A percentile compares a stretch with the other conserved stretches of the same genome.
Conservation (phyloP, 352 stramenopile species). For the Pythium brachiatum region DNA sequence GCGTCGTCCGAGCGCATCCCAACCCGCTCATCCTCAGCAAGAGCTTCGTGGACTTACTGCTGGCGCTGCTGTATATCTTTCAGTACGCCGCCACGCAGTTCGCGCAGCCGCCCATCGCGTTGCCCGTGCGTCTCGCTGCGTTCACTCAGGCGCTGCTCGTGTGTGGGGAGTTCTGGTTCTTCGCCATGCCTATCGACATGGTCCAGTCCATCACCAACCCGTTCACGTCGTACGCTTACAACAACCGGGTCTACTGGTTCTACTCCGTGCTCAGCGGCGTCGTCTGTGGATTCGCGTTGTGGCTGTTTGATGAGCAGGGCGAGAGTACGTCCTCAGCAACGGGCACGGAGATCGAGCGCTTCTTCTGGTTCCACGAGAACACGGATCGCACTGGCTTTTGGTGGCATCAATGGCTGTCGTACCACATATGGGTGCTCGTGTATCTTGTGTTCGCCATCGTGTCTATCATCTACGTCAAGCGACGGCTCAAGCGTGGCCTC, state of each 20-base stretch:
- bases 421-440: conserved; percentile 75
- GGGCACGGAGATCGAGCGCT: conserved; percentile 34
- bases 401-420: conserved; percentile 80
- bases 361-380: conserved; percentile 86
- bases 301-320: conserved; percentile 44
- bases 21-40: conserved; percentile 89
- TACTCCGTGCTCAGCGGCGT: conserved; percentile 74
- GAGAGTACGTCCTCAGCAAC: conserved; percentile 6
- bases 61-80: conserved; percentile 70
- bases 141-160: conserved; percentile 77
- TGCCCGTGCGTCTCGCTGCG: conserved; percentile 64
- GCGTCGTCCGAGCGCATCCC: conserved; percentile 57
- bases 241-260: conserved; percentile 83
- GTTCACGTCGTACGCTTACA: conserved; percentile 86
- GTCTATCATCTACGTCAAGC: conserved; percentile 77
- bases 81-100: conserved; percentile 77
- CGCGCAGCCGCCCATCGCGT: conserved; percentile 33
- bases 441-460: conserved; percentile 74
- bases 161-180: conserved; percentile 89
- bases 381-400: conserved; percentile 75
- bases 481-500: conserved; percentile 64
- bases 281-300: conserved; percentile 64
- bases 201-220: conserved; percentile 89
- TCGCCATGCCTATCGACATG: conserved; percentile 86
- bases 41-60: conserved; percentile 73